Percentiles rank a stretch among this genome's conserved stretches.
phyloP scores from a whole-genome alignment of 441 rosid genomes.

The Pelargonium cotyledonis region DNA sequence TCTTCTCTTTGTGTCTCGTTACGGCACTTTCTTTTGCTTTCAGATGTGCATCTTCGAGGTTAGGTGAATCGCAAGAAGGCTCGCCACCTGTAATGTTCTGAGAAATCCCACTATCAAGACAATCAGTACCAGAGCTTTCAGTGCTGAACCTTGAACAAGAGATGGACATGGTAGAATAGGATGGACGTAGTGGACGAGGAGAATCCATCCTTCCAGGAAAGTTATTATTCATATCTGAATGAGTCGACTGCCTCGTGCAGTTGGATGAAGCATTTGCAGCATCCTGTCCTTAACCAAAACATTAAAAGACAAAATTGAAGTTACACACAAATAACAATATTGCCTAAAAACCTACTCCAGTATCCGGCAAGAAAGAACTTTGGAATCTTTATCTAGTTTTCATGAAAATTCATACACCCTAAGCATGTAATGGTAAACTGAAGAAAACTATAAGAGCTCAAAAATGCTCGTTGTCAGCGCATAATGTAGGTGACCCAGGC shows the following conservation, averaged over 20 bases:
- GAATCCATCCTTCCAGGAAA: slow-evolving; percentile 15
- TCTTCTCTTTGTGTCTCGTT: slow-evolving; percentile 40
- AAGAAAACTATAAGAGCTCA: background rate
- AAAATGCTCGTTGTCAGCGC: background rate
- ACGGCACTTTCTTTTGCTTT: slow-evolving; percentile 35
- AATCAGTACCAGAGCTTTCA: slow-evolving; percentile 32
- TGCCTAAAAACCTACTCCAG: background rate
- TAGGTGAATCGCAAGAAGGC: slow-evolving; percentile 26
- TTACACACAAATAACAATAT: background rate
- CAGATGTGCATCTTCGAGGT: slow-evolving; percentile 23
- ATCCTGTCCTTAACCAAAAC: slow-evolving; percentile 22
- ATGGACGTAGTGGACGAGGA: slow-evolving; percentile 26
- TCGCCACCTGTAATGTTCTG: slow-evolving; percentile 23
- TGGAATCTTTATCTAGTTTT: background rate
- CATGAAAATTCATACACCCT: background rate
- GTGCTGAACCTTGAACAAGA: slow-evolving; percentile 40
- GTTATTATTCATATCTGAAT: slow-evolving; percentile 15
- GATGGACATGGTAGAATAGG: slow-evolving; percentile 44
- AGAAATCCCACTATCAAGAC: slow-evolving; percentile 34
- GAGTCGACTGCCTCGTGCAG: slow-evolving; percentile 11
- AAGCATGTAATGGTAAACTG: background rate
- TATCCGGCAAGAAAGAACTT: background rate
- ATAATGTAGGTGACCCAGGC: no score
- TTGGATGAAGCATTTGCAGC: slow-evolving; percentile 19
- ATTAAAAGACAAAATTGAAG: background rate